Evolutionary conservation across 2,329 filamentous ascomycete genomes (phyloP).

Genomic region (Penicillium nordicum): DNA sequence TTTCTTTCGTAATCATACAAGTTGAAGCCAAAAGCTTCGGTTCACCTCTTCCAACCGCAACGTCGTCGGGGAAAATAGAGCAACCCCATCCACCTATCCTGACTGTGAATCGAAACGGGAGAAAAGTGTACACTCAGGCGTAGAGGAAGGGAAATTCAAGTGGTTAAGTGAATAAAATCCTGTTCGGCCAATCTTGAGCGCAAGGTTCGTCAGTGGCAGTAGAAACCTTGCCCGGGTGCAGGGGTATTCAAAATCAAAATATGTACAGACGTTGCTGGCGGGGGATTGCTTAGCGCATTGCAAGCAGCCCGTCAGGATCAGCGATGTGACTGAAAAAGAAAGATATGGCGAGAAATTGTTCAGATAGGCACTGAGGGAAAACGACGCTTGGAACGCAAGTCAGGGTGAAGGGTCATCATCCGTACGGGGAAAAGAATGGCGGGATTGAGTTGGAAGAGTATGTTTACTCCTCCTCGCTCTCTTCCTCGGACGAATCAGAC

Average conservation of each 20-base stretch:
- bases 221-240: slow-evolving; percentile 6
- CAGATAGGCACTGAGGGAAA: slow-evolving; percentile 2
- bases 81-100: slow-evolving; percentile 2
- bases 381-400: slow-evolving; percentile 25
- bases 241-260: slow-evolving; percentile 15
- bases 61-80: slow-evolving; percentile 14
- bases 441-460: not conserved
- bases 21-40: slow-evolving; percentile 19
- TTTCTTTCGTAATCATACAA: slow-evolving; percentile 42
- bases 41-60: slow-evolving; percentile 16
- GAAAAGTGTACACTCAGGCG: slow-evolving; percentile 5
- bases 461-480: slow-evolving; percentile 49
- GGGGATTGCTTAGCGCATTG: not conserved
- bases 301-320: not conserved
- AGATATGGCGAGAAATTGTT: not conserved
- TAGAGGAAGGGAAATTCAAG: slow-evolving; percentile 13
- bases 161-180: slow-evolving; percentile 10
- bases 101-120: not conserved
- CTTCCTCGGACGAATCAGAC: slow-evolving; percentile 46
- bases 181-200: slow-evolving; percentile 10
- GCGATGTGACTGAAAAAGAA: slow-evolving; percentile 1
- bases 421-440: not conserved
- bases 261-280: slow-evolving; percentile 17
- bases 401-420: slow-evolving; percentile 13
- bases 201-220: slow-evolving; percentile 9